Conservation (phyloP, 805 yeast genomes). For the Metschnikowia reukaufii region DNA sequence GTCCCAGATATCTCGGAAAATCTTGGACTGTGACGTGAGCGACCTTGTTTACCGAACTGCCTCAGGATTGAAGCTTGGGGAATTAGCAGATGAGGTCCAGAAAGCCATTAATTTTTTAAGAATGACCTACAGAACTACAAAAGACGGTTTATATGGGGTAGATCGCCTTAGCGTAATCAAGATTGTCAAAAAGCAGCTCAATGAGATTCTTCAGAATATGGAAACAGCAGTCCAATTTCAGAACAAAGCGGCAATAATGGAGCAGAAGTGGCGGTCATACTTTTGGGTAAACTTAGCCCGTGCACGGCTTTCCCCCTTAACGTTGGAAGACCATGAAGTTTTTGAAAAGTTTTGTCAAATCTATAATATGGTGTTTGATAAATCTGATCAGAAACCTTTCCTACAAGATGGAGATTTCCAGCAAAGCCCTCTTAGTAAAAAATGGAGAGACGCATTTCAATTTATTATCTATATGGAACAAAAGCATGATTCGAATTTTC, state of each 20-base stretch:
- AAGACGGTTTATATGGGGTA: neutral
- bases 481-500: no score
- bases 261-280: conserved; percentile 6
- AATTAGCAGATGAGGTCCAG: conserved; percentile 2
- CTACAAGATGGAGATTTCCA: neutral
- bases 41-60: neutral
- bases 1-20: neutral
- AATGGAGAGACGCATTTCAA: no score
- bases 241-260: conserved; percentile 1
- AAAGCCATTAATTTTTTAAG: conserved; percentile 1
- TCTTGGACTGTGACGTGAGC: neutral
- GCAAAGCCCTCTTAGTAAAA: no score
- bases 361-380: neutral
- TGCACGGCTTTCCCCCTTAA: conserved; percentile 1
- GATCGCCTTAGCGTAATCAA: neutral
- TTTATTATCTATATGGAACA: no score
- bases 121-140: neutral
- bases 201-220: conserved; percentile 1
- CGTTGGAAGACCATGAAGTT: conserved; percentile 1
- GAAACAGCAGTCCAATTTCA: neutral
- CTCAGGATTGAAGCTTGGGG: neutral
- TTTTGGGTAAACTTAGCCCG: conserved; percentile 4
- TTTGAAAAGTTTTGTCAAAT: conserved; percentile 2
- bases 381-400: neutral
- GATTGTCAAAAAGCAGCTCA: conserved; percentile 1